Percentiles rank a stretch among this genome's conserved stretches.
Evolutionary conservation across 2,329 filamentous ascomycete genomes (phyloP).

Genomic region (Monilinia laxa): DNA sequence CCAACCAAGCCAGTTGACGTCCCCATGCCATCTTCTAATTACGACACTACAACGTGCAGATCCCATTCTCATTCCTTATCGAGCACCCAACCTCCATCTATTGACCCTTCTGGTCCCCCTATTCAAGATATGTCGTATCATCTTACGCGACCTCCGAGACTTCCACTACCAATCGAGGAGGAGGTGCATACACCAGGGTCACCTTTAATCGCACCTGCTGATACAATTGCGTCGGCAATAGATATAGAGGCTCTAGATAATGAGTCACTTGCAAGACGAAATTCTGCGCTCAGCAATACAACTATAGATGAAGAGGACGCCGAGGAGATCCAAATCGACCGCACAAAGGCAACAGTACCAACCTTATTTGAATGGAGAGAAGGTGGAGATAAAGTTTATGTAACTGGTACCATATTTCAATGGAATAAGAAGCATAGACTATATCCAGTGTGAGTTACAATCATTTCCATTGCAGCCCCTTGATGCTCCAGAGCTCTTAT

Average conservation of each 20-base stretch:
- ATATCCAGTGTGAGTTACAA: conserved; percentile 67
- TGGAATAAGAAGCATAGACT: conserved; percentile 95
- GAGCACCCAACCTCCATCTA: conserved; percentile 43
- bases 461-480: background rate
- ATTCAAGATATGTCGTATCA: conserved; percentile 54
- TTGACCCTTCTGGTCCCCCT: conserved; percentile 52
- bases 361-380: conserved; percentile 78
- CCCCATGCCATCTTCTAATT: conserved; percentile 33
- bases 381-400: conserved; percentile 85
- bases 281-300: conserved; percentile 60
- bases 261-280: conserved; percentile 48
- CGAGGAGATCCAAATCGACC: conserved; percentile 74
- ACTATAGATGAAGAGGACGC: conserved; percentile 77
- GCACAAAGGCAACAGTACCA: conserved; percentile 74
- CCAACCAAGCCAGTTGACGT: conserved; percentile 61
- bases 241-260: conserved; percentile 51
- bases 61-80: conserved; percentile 34
- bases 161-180: conserved; percentile 92
- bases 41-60: conserved; percentile 33
- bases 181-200: conserved; percentile 87
- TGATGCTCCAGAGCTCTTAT: background rate
- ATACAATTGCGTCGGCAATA: conserved; percentile 43
- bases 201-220: conserved; percentile 78
- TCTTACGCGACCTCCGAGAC: conserved; percentile 73
- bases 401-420: conserved; percentile 95